A percentile compares a stretch with the other conserved stretches of the same genome.
Conservation (phyloP, 805 yeast genomes). For the Deakozyma indianensis region DNA sequence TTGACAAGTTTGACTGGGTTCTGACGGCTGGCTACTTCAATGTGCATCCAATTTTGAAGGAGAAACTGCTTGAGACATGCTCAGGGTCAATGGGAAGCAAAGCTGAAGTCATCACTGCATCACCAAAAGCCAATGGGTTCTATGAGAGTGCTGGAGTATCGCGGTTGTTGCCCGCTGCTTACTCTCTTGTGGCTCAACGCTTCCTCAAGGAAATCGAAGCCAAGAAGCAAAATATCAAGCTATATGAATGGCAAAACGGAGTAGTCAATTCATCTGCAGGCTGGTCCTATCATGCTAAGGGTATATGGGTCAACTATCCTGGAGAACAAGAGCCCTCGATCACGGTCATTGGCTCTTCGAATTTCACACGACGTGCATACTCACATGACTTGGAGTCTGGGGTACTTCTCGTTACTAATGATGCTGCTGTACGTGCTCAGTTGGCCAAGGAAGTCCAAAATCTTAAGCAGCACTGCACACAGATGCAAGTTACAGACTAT, state of each 20-base stretch:
- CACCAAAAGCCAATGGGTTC: slow-evolving; percentile 90
- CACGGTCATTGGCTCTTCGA: slow-evolving; percentile 83
- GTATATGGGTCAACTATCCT: slow-evolving; percentile 67
- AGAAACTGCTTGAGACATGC: slow-evolving; percentile 36
- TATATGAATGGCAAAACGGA: slow-evolving; percentile 83
- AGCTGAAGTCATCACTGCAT: slow-evolving; percentile 76
- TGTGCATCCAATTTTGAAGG: slow-evolving; percentile 61
- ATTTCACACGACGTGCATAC: slow-evolving; percentile 84
- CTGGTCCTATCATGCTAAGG: slow-evolving; percentile 98
- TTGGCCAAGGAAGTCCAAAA: slow-evolving; percentile 55
- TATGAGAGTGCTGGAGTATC: slow-evolving; percentile 74
- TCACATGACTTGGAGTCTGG: slow-evolving; percentile 79
- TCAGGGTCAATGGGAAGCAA: slow-evolving; percentile 24
- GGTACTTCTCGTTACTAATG: slow-evolving; percentile 63
- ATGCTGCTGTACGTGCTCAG: slow-evolving; percentile 36
- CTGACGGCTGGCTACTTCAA: slow-evolving; percentile 96
- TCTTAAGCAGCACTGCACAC: slow-evolving; percentile 37
- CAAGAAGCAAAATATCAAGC: slow-evolving; percentile 33
- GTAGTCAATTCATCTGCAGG: slow-evolving; percentile 68
- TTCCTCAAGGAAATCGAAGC: slow-evolving; percentile 43
- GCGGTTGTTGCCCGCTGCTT: slow-evolving; percentile 72
- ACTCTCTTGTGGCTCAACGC: slow-evolving; percentile 54
- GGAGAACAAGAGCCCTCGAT: slow-evolving; percentile 46
- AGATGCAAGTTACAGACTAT: slow-evolving; percentile 47
- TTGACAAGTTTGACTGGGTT: slow-evolving; percentile 52